phyloP scores from a whole-genome alignment of 768 basidiomycete genomes.

The Polyporus arcularius region DNA sequence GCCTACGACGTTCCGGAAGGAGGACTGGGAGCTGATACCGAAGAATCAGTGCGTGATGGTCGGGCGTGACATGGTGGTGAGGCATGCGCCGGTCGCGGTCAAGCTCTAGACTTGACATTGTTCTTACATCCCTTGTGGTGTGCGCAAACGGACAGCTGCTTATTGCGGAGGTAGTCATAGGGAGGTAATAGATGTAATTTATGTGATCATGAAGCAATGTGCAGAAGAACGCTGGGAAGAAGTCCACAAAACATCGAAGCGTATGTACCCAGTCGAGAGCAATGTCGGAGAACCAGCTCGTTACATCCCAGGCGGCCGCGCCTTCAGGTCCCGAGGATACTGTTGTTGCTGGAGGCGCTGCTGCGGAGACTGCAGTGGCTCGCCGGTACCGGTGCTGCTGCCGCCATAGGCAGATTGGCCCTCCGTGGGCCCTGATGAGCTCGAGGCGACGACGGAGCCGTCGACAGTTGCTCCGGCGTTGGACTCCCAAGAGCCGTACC shows the following conservation, averaged over 20 bases:
- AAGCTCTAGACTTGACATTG: conserved; percentile 6
- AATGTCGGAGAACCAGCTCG: neutral
- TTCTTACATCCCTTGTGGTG: neutral
- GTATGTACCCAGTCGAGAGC: neutral
- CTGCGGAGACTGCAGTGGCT: too few relatives aligned
- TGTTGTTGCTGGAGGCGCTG: too few relatives aligned
- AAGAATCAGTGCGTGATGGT: conserved; percentile 33
- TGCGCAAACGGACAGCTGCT: neutral
- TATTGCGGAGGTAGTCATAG: too few relatives aligned
- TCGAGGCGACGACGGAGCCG: neutral
- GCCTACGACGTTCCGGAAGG: conserved; percentile 32
- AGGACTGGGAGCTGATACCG: conserved; percentile 33
- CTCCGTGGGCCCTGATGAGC: neutral
- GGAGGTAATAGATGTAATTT: too few relatives aligned
- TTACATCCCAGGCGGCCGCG: neutral
- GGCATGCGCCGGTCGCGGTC: conserved; percentile 14
- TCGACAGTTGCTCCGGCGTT: neutral
- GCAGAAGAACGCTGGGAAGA: too few relatives aligned
- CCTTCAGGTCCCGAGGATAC: neutral
- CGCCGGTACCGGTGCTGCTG: too few relatives aligned
- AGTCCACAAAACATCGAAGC: neutral
- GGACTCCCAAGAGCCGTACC: conserved; percentile 16
- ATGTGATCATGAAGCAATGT: too few relatives aligned
- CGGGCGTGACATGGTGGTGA: conserved; percentile 26
- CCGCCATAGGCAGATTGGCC: neutral